Base-by-base conservation (phyloP, 176 grass and related monocot genomes). In the Tuctoria greenei region DNA sequence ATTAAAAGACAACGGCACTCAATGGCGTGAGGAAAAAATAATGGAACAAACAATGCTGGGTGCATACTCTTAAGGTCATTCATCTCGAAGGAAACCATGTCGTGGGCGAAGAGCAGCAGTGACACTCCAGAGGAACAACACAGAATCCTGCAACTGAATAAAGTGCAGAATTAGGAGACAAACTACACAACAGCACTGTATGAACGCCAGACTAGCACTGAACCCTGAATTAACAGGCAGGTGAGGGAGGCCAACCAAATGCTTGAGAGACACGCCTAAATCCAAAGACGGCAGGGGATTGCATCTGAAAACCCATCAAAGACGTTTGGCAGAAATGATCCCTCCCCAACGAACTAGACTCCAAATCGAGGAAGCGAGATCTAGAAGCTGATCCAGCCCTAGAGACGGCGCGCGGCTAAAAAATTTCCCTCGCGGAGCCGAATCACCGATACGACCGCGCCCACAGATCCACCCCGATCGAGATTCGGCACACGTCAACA, bases 61-160 rank as follows among this genome's bases (percentile, higher is more conserved):
- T 59, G 15, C 86, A 20, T 93, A 97, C 94, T 97, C 83, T 97
- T 97, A 63, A 85, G 88, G 49, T 97, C 94, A 73, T 87, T 97
- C 91, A 97, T 93, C 88, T 97, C 91, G 58, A 97, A 91, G 54
- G 91, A 97, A 87, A 97, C 94, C 94, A 97, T 97, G 25, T 54
- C 83, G 78, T 49, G 8, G 46, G 5, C 43, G 11, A 45, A 13
- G n/a, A 2, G 52, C 8, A 52, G 79, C 28, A 5, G 82, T 24
- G 54, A 64, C 67, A 82, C 62, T 1, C 65, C 26, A 21, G 16
- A 58, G 55, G 57, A 86, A 26, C 20, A 67, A 35, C 31, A 25
- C 44, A 18, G 31, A 67, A 61, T 8, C 16, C 76, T 80, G 73
- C 74, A 78, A 80, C 57, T 4, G 15, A 45, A 61, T 42, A 72